Evolutionary conservation across 1,284 basidiomycete genomes (phyloP).

Genomic region (Blastosporella zonata): DNA sequence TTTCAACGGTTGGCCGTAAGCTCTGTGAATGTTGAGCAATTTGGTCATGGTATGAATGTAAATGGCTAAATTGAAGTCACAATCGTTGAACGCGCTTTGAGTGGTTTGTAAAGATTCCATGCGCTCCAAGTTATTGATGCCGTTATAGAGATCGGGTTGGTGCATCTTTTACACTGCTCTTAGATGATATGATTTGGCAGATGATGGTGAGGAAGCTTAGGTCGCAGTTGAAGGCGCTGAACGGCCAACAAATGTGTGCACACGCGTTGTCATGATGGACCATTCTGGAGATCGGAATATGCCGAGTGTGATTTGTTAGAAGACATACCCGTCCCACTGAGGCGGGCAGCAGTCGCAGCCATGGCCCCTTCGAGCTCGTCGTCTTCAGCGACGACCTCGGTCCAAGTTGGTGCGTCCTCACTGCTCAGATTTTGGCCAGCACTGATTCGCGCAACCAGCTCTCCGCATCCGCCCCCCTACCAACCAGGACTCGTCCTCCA

Average conservation of each 20-base stretch:
- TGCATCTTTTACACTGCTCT: no score
- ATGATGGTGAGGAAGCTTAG: not conserved
- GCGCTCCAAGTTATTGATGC: no score
- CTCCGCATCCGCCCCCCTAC: conserved; percentile 91
- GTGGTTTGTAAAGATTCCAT: no score
- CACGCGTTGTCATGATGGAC: conserved; percentile 9
- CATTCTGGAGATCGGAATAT: conserved; percentile 25
- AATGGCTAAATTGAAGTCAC: no score
- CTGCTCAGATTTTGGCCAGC: not conserved
- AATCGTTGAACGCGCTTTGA: no score
- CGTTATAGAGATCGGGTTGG: no score
- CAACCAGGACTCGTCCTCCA: conserved; percentile 75
- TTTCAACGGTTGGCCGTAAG: no score
- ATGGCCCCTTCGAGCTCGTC: conserved; percentile 74
- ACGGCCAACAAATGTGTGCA: not conserved
- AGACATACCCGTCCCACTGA: conserved; percentile 22
- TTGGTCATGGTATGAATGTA: no score
- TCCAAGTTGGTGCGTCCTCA: conserved; percentile 73
- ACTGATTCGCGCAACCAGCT: conserved; percentile 47
- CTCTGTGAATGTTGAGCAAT: no score
- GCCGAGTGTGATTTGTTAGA: conserved; percentile 32
- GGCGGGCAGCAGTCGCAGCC: conserved; percentile 32
- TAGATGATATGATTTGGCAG: no score
- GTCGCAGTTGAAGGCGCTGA: not conserved
- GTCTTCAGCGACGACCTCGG: conserved; percentile 69